phyloP scores from a whole-genome alignment of 805 yeast species.

The Zygosaccharomyces pseudorouxii region DNA sequence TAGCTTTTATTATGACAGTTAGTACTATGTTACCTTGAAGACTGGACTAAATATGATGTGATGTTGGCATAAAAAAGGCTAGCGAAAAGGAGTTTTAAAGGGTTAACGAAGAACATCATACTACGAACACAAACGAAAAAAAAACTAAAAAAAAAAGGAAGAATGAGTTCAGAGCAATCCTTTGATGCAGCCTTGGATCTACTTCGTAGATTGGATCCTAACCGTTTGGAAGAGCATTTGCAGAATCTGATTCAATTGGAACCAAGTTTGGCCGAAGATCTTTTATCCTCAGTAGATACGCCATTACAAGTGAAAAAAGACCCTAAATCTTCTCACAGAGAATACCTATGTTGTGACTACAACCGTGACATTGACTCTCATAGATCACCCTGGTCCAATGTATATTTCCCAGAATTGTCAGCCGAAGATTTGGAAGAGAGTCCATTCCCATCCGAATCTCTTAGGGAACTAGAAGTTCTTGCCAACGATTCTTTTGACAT shows the following conservation, averaged over 20 bases:
- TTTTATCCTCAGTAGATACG: constrained; percentile 79
- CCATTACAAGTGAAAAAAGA: constrained; percentile 48
- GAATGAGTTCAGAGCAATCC: constrained; percentile 18
- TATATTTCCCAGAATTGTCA: constrained; percentile 41
- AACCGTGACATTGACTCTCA: constrained; percentile 91
- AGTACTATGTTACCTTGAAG: too few relatives aligned
- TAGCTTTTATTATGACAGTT: too few relatives aligned
- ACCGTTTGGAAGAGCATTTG: constrained; percentile 45
- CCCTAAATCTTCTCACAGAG: constrained; percentile 43
- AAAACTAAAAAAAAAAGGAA: background rate
- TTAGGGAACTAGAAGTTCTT: constrained; percentile 70
- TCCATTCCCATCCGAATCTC: constrained; percentile 61
- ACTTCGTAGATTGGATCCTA: constrained; percentile 70
- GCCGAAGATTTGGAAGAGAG: constrained; percentile 60
- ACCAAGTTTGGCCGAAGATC: constrained; percentile 78
- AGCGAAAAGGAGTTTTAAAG: background rate
- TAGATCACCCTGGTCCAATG: constrained; percentile 87
- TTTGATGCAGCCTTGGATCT: constrained; percentile 78
- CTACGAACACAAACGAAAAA: background rate
- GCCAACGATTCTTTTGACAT: constrained; percentile 91
- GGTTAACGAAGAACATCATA: background rate
- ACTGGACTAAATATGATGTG: too few relatives aligned
- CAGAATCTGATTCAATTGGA: constrained; percentile 43
- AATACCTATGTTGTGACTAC: constrained; percentile 83
- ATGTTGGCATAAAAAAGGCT: background rate